Evolutionary conservation across 73 alveolate species (phyloP), one percentile per base, ranked within the genome.

Genomic region (Paramecium octaurelia): DNA sequence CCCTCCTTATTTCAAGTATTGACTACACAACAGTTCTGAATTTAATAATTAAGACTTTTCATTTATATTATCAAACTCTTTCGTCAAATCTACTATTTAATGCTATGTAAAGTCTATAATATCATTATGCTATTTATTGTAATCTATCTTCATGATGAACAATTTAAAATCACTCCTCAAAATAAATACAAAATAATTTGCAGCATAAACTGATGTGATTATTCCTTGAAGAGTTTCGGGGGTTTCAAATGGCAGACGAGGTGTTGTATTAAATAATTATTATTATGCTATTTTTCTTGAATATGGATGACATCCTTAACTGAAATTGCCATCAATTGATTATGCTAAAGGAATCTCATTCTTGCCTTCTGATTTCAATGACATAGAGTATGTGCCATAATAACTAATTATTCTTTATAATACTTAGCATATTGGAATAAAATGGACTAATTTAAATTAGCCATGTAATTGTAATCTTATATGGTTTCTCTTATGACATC

Each of bases 251-350:
- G 69, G 69, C 14, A 54, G 21, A 5, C n/a, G 20, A 54, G 69
- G 69, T 2, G 23, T 12, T 3, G 9, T 27, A 24, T 24, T 64
- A 8, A 8, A 64, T 64, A 64, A 64, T 64, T 64, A 31, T 64
- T 4, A 12, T 64, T 80, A 44, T 21, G 57, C 34, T 10, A 80
- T 23, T 43, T 43, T 80, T 24, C 91, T 40, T 18, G 48, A 59
- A 11, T 43, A 80, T n/a, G 91, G 70, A 21, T 48, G 57, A 10
- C 91, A 80, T 20, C 91, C 91, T 73, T 73, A 31, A 73, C 20
- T 73, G 10, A 73, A 73, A 2, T 73, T 18, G 9, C 34, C 69
- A 18, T 54, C 69, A n/a, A 54, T 54, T 54, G 69, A 54, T 54
- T 54, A 18, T 16, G 69, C 69, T 18, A 54, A n/a, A 54, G 69